phyloP scores from a whole-genome alignment of 768 basidiomycete genomes.

The Pisolithus orientalis region DNA sequence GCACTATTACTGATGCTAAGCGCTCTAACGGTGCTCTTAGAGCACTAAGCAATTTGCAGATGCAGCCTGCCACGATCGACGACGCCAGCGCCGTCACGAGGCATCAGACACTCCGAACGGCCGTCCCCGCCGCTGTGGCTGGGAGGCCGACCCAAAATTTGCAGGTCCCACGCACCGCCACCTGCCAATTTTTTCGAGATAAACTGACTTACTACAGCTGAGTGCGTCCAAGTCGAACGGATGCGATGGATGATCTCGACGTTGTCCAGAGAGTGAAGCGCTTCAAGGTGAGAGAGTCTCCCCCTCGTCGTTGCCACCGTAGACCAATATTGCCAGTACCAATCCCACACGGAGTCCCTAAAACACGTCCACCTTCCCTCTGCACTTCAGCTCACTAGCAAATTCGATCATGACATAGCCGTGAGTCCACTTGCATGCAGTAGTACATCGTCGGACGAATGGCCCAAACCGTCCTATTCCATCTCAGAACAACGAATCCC shows the following conservation, averaged over 20 bases:
- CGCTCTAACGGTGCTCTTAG: too few species aligned
- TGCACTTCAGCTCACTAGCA: slow-evolving; percentile 41
- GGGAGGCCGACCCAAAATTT: too few species aligned
- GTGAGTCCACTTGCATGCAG: slow-evolving; percentile 22
- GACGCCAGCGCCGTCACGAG: too few species aligned
- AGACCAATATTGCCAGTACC: slow-evolving; percentile 40
- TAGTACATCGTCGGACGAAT: neutral
- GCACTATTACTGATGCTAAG: too few species aligned
- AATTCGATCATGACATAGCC: slow-evolving; percentile 55
- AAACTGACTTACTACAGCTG: too few species aligned
- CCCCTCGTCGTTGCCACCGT: neutral
- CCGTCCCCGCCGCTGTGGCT: too few species aligned
- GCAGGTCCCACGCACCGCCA: too few species aligned
- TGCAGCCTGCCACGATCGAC: too few species aligned
- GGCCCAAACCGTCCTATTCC: neutral
- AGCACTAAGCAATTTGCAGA: too few species aligned
- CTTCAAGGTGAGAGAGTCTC: slow-evolving; percentile 37
- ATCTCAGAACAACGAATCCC: slow-evolving; percentile 65
- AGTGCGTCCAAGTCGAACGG: too few species aligned
- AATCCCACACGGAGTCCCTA: slow-evolving; percentile 62
- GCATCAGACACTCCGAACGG: too few species aligned
- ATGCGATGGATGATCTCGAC: slow-evolving; percentile 3
- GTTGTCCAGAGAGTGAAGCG: slow-evolving; percentile 36
- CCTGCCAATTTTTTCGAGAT: too few species aligned
- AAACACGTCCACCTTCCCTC: slow-evolving; percentile 72